phyloP scores from a whole-genome alignment of 2,329 filamentous ascomycete species.

The Ophiosphaerella korrae region DNA sequence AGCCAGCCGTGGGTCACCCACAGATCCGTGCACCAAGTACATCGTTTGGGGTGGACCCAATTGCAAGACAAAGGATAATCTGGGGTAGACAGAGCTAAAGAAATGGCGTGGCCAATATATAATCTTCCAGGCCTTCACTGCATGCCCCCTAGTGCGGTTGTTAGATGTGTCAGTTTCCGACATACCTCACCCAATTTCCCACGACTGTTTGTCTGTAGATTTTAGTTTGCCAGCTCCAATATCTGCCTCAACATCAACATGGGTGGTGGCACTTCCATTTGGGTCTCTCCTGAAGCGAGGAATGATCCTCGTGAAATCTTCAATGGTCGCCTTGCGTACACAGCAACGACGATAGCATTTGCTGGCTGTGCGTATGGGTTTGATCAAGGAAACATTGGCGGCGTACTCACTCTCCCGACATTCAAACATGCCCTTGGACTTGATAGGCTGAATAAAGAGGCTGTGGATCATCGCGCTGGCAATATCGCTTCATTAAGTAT shows the following conservation, averaged over 20 bases:
- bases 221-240: neutral
- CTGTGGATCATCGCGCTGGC: slow-evolving; percentile 34
- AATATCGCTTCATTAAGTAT: slow-evolving; percentile 43
- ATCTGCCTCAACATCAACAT: slow-evolving; percentile 22
- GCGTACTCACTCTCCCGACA: slow-evolving; percentile 45
- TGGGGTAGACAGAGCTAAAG: slow-evolving; percentile 1
- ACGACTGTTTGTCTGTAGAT: too few species aligned
- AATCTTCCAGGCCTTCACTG: too few species aligned
- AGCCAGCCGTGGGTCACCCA: neutral
- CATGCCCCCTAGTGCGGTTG: too few species aligned
- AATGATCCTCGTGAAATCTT: slow-evolving; percentile 47
- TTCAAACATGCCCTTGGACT: slow-evolving; percentile 47
- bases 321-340: slow-evolving; percentile 42
- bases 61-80: neutral
- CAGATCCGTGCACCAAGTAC: neutral
- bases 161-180: too few species aligned
- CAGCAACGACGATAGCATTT: slow-evolving; percentile 43
- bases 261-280: slow-evolving; percentile 49
- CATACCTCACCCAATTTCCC: too few species aligned
- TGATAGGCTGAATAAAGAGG: slow-evolving; percentile 31
- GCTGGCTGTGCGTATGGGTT: slow-evolving; percentile 50
- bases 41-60: neutral
- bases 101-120: neutral
- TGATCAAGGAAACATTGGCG: slow-evolving; percentile 50
- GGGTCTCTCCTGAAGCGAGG: slow-evolving; percentile 46